These are phyloP conservation scores for Carex pumila DNA, from an alignment of 176 grass and related monocot genomes.

Conservation along the genomic window DNA sequence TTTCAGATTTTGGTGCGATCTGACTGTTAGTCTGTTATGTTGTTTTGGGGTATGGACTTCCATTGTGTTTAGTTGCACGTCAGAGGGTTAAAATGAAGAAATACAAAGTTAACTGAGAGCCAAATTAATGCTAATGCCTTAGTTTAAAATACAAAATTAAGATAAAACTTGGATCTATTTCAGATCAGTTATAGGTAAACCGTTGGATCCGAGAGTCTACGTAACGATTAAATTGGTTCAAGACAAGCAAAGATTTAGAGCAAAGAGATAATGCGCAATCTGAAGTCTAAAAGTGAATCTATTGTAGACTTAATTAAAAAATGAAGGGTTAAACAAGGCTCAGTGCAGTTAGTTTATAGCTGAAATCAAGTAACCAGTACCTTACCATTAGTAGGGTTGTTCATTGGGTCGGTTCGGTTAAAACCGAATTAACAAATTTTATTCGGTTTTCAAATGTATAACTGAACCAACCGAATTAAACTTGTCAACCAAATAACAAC, in stretches of 20 bases:
- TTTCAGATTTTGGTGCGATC: not conserved
- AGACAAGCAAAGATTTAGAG: not conserved
- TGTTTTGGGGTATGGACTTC: not conserved
- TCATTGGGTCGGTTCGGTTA: too few relatives aligned
- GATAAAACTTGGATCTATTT: not conserved
- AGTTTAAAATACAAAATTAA: too few relatives aligned
- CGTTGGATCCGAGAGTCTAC: not conserved
- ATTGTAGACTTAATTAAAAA: not conserved
- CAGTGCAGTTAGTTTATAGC: not conserved
- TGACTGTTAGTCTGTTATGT: not conserved
- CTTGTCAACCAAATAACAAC: too few relatives aligned
- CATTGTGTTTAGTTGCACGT: not conserved
- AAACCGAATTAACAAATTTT: too few relatives aligned
- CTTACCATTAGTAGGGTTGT: not conserved
- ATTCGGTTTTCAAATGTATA: too few relatives aligned
- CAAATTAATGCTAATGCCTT: not conserved
- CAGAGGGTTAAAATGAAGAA: not conserved
- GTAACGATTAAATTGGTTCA: not conserved
- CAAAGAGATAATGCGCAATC: too few relatives aligned
- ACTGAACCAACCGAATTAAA: too few relatives aligned
- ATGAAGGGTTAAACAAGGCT: not conserved
- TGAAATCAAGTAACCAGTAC: not conserved
- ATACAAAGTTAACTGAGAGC: not conserved
- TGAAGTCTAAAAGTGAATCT: not conserved
- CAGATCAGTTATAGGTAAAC: not conserved